Evolutionary conservation across 2,329 filamentous ascomycete genomes (phyloP), one percentile per base, ranked within the genome.

Genomic region (Curvularia spicifera): DNA sequence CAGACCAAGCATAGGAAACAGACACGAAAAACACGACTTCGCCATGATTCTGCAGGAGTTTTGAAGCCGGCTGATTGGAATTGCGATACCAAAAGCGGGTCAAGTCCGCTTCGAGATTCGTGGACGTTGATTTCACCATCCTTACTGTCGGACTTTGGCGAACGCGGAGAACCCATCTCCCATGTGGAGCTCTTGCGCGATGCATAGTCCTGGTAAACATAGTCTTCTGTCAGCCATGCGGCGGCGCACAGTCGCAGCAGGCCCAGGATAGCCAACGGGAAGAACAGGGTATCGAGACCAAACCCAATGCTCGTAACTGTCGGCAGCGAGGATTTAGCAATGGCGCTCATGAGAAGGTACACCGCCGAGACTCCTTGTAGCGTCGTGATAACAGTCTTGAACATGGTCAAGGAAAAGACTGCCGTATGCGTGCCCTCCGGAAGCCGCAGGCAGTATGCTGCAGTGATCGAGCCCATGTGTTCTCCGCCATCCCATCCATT

Each of bases 401-500:
- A 24, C 29, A 49, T 59, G n/a, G 63, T 55, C 24, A 43, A 37
- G 2, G 64, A 65, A 8, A 57, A 22, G 4, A 62, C 5, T 10
- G 28, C 20, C 5, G 53, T 51, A 18, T 59, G 58, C 12, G 57
- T 61, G 15, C n/a, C 18, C 1, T 58, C 57, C 2, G 60, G 57
- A 15, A 10, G 39, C 5, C 51, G 49, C 24, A 55, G 31, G 28
- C 54, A 59, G 39, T 60, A 24, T 5, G 37, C 26, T 6, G 47
- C 35, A 28, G 58, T 51, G 2, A n/a, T 24, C 13, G 22, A 12
- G 7, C 57, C 56, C 58, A 65, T 59, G 6, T 59, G n/a, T 51
- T 78, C 71, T 10, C 64, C 68, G 4, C 74, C 76, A 57, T 77
- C 67, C 76, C 76, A 78, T 1, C 72, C 68, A 2, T 65, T 48